Conservation (phyloP, 805 yeast genomes). For the Saturnispora mendoncae region DNA sequence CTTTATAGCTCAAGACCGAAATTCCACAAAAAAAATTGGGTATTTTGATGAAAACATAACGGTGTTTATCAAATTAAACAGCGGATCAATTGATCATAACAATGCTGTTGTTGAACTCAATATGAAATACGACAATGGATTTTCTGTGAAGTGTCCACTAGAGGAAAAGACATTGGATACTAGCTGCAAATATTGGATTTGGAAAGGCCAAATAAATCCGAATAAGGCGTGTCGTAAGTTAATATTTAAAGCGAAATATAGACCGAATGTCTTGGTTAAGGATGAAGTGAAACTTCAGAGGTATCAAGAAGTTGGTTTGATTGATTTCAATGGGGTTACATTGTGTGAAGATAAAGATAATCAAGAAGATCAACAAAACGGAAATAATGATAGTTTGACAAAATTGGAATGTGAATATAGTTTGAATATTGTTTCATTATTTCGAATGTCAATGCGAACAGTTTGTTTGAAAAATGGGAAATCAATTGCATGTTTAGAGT, state of each 20-base stretch:
- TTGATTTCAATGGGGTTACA: conserved; percentile 1
- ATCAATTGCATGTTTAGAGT: conserved; percentile 5
- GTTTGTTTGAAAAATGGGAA: neutral
- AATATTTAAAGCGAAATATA: neutral
- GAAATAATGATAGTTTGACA: neutral
- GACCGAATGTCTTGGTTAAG: neutral
- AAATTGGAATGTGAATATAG: conserved; percentile 4
- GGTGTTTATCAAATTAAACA: conserved; percentile 4
- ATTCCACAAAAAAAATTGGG: conserved; percentile 31
- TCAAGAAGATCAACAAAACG: neutral
- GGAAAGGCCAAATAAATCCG: conserved; percentile 3
- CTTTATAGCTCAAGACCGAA: conserved; percentile 7
- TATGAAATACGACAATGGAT: conserved; percentile 4
- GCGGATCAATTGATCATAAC: neutral
- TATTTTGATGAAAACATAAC: conserved; percentile 17
- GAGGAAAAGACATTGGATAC: neutral
- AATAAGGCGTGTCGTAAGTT: conserved; percentile 1
- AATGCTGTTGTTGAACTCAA: neutral
- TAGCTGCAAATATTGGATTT: neutral
- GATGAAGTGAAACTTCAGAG: neutral
- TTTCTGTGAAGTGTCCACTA: neutral
- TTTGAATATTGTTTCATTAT: conserved; percentile 3
- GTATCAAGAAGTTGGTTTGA: neutral
- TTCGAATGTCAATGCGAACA: conserved; percentile 6
- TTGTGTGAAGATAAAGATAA: neutral